phyloP scores from a whole-genome alignment of 2,329 filamentous ascomycete species.

The Fusarium sp. region DNA sequence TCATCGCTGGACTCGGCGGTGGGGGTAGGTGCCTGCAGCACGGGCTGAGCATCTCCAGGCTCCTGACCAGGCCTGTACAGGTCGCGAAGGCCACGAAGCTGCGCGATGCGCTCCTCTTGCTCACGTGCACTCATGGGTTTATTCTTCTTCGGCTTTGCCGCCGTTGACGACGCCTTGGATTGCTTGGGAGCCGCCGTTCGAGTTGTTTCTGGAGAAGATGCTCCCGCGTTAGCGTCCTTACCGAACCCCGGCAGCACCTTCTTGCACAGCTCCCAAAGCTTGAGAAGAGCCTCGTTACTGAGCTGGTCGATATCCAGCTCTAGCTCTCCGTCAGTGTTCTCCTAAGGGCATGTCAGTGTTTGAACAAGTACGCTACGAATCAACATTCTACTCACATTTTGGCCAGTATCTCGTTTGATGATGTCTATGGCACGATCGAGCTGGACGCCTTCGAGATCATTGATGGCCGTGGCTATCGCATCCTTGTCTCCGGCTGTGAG shows the following conservation, averaged over 20 bases:
- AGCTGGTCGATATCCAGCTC: slow-evolving; percentile 68
- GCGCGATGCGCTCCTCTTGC: slow-evolving; percentile 71
- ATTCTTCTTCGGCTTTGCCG: slow-evolving; percentile 72
- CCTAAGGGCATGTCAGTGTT: slow-evolving; percentile 49
- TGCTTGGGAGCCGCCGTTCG: slow-evolving; percentile 45
- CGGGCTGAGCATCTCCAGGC: slow-evolving; percentile 41
- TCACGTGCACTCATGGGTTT: slow-evolving; percentile 78
- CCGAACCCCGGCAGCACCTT: slow-evolving; percentile 54
- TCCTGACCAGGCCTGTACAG: slow-evolving; percentile 52
- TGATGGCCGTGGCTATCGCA: slow-evolving; percentile 86
- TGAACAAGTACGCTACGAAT: background rate
- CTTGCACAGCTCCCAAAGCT: slow-evolving; percentile 59
- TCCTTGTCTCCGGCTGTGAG: slow-evolving; percentile 87
- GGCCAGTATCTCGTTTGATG: slow-evolving; percentile 86
- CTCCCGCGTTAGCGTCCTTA: slow-evolving; percentile 45
- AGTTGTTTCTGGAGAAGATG: slow-evolving; percentile 46
- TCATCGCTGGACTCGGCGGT: slow-evolving; percentile 54
- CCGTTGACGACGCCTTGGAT: slow-evolving; percentile 44
- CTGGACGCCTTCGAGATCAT: slow-evolving; percentile 78
- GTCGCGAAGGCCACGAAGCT: slow-evolving; percentile 64
- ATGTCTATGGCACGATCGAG: slow-evolving; percentile 85
- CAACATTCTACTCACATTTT: slow-evolving; percentile 66
- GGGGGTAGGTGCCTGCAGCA: slow-evolving; percentile 42
- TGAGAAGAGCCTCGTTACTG: slow-evolving; percentile 63
- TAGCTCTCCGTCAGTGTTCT: slow-evolving; percentile 67